Base-by-base conservation (phyloP, 495 filamentous ascomycete genomes). In the Rusavskia elegans region DNA sequence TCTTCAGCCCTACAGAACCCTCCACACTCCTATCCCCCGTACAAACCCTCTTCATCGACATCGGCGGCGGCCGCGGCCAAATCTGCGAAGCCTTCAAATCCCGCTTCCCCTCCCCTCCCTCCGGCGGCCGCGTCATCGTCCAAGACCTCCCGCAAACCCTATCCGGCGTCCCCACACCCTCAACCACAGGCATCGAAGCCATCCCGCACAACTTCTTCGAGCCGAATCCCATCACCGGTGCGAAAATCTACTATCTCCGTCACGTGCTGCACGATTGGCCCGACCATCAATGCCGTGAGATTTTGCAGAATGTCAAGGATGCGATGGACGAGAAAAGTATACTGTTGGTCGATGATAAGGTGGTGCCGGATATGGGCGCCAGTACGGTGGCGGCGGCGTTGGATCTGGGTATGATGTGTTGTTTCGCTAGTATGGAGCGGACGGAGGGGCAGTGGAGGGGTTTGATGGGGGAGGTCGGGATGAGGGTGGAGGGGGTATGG, bases 21-120 rank as follows among this genome's bases (percentile, higher is more conserved):
- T 30, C 29, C 29, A 30, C 35, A 23, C 1, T 17, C 11, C 2
- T 50, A 73, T 66, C 66, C 60, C 70, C 1, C 57, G 57, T 21
- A 64, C 59, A 0, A 68, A 66, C 48, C 56, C 56, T 77, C 35
- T 66, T 76, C 30, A 73, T 81, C 14, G 72, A 81, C 51, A 62
- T 80, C 0, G 76, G 76, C 9, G 74, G 78, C 37, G 65, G 71
- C 1, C 61, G 70, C 29, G 77, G 77, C n/a, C 71, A 80, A 23
- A 73, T 79, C 44, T 67, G 66, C 42, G 60, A 64, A 29, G 61
- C 61, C 9, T 69, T 81, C 29, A 65, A 61, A 38, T 61, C 68
- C 41, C 66, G 58, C 38, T 72, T 63, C 23, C 72, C 71, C 0
- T 40, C 65, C 20, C 29, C 29, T 30, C 29, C 29, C 29, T 57